phyloP scores from a whole-genome alignment of 2,329 filamentous ascomycete species.

The Clonostachys rosea region DNA sequence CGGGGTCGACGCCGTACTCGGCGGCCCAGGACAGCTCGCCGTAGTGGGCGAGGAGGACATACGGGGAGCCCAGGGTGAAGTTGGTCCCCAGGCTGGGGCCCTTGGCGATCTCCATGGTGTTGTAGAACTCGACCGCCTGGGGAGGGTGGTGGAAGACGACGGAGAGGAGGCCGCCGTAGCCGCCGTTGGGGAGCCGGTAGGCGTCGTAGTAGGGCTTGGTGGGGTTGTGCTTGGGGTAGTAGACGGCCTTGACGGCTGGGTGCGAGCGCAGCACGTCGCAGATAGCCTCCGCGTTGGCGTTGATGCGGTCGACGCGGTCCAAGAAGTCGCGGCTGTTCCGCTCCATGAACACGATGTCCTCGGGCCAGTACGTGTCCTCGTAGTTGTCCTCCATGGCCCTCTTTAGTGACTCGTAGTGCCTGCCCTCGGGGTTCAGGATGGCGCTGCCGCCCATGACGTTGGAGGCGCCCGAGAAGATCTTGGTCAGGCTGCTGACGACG shows the following conservation, averaged over 20 bases:
- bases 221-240: slow-evolving; percentile 79
- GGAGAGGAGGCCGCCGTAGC: slow-evolving; percentile 87
- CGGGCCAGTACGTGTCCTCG: slow-evolving; percentile 90
- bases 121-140: slow-evolving; percentile 78
- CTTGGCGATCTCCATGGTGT: slow-evolving; percentile 82
- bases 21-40: slow-evolving; percentile 87
- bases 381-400: slow-evolving; percentile 59
- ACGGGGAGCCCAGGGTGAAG: slow-evolving; percentile 89
- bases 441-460: slow-evolving; percentile 94
- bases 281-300: slow-evolving; percentile 79
- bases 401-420: slow-evolving; percentile 68
- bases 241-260: slow-evolving; percentile 66
- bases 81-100: slow-evolving; percentile 95
- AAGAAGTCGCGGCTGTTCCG: slow-evolving; percentile 93
- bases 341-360: slow-evolving; percentile 93
- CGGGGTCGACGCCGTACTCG: slow-evolving; percentile 73
- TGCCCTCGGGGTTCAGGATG: slow-evolving; percentile 61
- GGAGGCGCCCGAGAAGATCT: slow-evolving; percentile 94
- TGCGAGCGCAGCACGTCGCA: slow-evolving; percentile 64
- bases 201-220: slow-evolving; percentile 72
- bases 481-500: slow-evolving; percentile 91
- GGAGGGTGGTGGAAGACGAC: slow-evolving; percentile 68
- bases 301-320: slow-evolving; percentile 76
- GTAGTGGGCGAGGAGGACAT: slow-evolving; percentile 89
- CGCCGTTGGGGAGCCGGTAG: slow-evolving; percentile 67